phyloP scores from a whole-genome alignment of 1,139 yeast species.

The Yamadazyma atmosphaerica region DNA sequence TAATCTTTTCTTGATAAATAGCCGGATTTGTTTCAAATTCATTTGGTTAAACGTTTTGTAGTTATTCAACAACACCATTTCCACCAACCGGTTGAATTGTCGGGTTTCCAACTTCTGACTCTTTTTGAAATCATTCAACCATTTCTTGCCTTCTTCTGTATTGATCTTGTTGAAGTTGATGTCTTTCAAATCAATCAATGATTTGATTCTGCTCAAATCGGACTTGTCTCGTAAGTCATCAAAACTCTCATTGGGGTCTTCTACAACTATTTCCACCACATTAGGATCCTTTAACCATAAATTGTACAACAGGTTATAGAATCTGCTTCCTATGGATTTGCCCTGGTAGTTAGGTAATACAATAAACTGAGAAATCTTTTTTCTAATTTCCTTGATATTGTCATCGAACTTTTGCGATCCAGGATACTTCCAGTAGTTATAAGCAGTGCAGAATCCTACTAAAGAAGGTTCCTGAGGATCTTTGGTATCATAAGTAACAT shows the following conservation, averaged over 20 bases:
- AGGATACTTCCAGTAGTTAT: conserved; percentile 78
- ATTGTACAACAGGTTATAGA: conserved; percentile 58
- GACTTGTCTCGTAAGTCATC: conserved; percentile 87
- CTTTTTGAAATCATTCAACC: conserved; percentile 42
- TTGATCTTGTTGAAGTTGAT: conserved; percentile 24
- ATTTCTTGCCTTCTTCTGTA: conserved; percentile 19
- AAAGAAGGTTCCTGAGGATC: conserved; percentile 42
- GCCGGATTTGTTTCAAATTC: conserved; percentile 45
- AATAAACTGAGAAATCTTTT: conserved; percentile 85
- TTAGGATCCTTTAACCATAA: conserved; percentile 53
- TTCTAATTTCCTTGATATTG: conserved; percentile 46
- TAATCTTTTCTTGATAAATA: conserved; percentile 69
- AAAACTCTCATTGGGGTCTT: conserved; percentile 92
- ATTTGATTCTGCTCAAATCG: conserved; percentile 60
- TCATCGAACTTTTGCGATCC: conserved; percentile 59
- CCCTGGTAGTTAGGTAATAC: conserved; percentile 80
- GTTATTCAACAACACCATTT: conserved; percentile 64
- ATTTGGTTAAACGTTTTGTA: conserved; percentile 26
- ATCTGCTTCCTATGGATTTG: conserved; percentile 63
- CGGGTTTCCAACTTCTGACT: conserved; percentile 68
- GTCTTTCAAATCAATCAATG: conserved; percentile 11
- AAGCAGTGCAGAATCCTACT: conserved; percentile 81
- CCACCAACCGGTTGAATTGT: conserved; percentile 75
- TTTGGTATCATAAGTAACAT: conserved; percentile 49
- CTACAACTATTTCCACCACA: conserved; percentile 82